Evolutionary conservation across 2,329 filamentous ascomycete species (phyloP).

Genomic region (Sphaerulina musiva): DNA sequence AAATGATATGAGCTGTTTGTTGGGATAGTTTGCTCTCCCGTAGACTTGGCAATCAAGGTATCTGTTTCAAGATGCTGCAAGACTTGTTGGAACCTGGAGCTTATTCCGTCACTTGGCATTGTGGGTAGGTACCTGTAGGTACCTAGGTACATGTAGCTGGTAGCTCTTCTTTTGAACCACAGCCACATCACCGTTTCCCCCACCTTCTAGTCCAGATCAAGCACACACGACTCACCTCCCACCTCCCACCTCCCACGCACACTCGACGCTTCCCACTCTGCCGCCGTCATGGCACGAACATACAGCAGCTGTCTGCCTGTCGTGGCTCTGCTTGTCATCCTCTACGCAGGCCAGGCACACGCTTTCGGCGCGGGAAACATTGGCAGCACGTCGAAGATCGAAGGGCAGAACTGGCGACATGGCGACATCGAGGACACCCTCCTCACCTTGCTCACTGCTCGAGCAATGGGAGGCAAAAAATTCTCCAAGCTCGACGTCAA

Average conservation of each 20-base stretch:
- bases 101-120: too few relatives aligned
- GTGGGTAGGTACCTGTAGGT: too few relatives aligned
- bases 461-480: constrained; percentile 64
- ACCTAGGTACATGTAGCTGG: too few relatives aligned
- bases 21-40: too few relatives aligned
- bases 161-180: too few relatives aligned
- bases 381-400: constrained; percentile 66
- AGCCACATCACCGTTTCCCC: too few relatives aligned
- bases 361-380: constrained; percentile 60
- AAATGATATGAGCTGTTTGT: too few relatives aligned
- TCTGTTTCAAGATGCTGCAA: too few relatives aligned
- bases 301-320: constrained; percentile 18
- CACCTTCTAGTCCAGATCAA: too few relatives aligned
- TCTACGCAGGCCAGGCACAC: constrained; percentile 24
- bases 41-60: too few relatives aligned
- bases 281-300: constrained; percentile 19
- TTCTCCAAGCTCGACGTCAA: constrained; percentile 78
- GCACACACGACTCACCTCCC: not conserved
- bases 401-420: constrained; percentile 49
- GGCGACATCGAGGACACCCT: constrained; percentile 52
- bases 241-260: not conserved
- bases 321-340: constrained; percentile 20
- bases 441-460: constrained; percentile 48
- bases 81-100: too few relatives aligned
- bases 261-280: not conserved